Conservation (phyloP, 345 rosid species). For the Cardiospermum halicacabum region DNA sequence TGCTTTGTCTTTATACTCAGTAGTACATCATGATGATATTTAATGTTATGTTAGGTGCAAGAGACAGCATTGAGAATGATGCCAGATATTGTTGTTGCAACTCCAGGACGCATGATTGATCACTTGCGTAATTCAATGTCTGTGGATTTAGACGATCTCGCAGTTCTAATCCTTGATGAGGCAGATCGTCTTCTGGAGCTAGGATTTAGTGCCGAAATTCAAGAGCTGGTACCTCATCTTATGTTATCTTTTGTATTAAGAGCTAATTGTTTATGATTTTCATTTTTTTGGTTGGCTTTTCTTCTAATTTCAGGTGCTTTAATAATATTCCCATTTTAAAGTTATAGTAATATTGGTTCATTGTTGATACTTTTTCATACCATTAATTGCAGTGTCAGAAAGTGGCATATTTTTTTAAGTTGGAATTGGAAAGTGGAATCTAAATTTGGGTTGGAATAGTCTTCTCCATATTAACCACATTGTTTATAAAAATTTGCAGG, state of each 20-base stretch:
- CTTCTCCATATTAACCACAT: not conserved
- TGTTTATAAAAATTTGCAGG: slow-evolving; percentile 33
- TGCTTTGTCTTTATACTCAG: not conserved
- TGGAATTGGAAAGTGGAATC: too few species aligned
- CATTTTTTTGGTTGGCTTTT: not conserved
- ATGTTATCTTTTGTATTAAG: not conserved
- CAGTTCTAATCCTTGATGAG: slow-evolving; percentile 90
- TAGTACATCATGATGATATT: not conserved
- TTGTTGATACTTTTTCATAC: not conserved
- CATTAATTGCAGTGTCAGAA: not conserved
- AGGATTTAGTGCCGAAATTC: slow-evolving; percentile 91
- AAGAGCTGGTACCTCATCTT: slow-evolving; percentile 64
- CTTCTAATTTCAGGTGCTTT: not conserved
- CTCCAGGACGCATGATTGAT: slow-evolving; percentile 97
- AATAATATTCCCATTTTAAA: not conserved
- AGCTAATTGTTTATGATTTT: not conserved
- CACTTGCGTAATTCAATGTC: slow-evolving; percentile 96
- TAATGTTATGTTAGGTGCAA: slow-evolving; percentile 54
- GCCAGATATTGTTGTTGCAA: slow-evolving; percentile 98
- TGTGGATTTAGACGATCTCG: slow-evolving; percentile 86
- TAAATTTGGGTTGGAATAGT: slow-evolving; percentile 4
- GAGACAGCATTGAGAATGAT: slow-evolving; percentile 79
- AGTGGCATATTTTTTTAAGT: not conserved
- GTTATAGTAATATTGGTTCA: not conserved
- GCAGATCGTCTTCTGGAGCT: slow-evolving; percentile 97